Percentiles rank a stretch among this genome's conserved stretches.
Evolutionary conservation across 164 flowering plant species (phyloP).

Genomic region (Piper longum): DNA sequence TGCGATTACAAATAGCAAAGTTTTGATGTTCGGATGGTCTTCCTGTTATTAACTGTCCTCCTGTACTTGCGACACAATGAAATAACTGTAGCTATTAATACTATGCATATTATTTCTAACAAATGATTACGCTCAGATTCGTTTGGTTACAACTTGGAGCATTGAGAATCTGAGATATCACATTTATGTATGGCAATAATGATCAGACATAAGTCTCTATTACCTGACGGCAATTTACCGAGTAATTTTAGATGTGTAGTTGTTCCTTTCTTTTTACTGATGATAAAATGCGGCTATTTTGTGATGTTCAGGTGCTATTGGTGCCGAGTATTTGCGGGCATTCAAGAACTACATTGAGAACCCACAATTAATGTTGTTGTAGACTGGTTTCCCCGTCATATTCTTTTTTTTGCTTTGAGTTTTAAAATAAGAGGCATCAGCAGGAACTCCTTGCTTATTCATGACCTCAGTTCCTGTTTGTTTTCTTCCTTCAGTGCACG

Average conservation of each 20-base stretch:
- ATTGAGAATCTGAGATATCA: no score
- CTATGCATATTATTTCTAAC: no score
- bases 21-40: no score
- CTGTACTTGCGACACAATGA: no score
- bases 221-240: background rate
- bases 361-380: conserved; percentile 81
- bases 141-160: no score
- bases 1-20: no score
- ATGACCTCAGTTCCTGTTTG: background rate
- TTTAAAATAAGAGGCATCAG: conserved; percentile 7
- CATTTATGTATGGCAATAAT: no score
- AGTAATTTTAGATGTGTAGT: background rate
- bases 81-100: no score
- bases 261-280: background rate
- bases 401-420: conserved; percentile 1
- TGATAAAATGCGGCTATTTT: background rate
- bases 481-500: background rate
- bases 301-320: conserved; percentile 62
- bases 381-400: conserved; percentile 6
- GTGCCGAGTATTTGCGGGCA: conserved; percentile 88
- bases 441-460: background rate
- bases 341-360: conserved; percentile 85
- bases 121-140: no score
- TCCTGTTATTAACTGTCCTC: no score
- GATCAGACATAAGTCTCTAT: no score